Evolutionary conservation across 768 basidiomycete genomes (phyloP).

Genomic region (Sutorius australiensis): DNA sequence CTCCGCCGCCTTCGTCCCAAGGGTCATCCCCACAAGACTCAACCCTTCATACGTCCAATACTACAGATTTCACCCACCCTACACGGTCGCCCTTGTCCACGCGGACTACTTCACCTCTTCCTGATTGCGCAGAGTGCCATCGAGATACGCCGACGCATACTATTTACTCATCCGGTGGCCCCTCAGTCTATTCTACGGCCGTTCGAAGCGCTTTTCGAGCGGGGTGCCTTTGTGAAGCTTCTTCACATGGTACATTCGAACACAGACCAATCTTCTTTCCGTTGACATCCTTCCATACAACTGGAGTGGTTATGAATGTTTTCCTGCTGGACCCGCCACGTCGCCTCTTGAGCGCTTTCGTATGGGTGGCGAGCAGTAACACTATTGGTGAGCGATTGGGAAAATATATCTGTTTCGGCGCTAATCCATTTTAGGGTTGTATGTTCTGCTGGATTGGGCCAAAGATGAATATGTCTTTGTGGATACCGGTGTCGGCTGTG

Average conservation of each 20-base stretch:
- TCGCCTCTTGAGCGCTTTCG: conserved; percentile 61
- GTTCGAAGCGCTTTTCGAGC: conserved; percentile 7
- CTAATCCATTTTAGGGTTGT: conserved; percentile 48
- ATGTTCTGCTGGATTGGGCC: conserved; percentile 64
- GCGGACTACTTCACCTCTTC: conserved; percentile 20
- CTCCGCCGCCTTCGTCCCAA: conserved; percentile 28
- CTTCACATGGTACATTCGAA: conserved; percentile 9
- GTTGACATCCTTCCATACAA: conserved; percentile 60
- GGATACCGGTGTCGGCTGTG: conserved; percentile 71
- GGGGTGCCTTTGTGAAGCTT: conserved; percentile 9
- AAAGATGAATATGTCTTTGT: conserved; percentile 65
- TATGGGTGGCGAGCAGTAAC: conserved; percentile 53
- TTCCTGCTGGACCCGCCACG: conserved; percentile 66
- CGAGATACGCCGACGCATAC: conserved; percentile 14
- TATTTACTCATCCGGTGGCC: background rate
- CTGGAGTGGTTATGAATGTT: conserved; percentile 73
- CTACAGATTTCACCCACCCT: conserved; percentile 6
- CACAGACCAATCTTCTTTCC: conserved; percentile 49
- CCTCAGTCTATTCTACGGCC: conserved; percentile 1
- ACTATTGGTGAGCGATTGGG: conserved; percentile 26
- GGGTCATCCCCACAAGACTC: conserved; percentile 27
- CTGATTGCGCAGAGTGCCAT: conserved; percentile 13
- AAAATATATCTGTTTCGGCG: background rate
- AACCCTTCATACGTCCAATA: conserved; percentile 8
- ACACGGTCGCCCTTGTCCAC: conserved; percentile 24